A percentile compares a stretch with the other conserved stretches of the same genome.
phyloP scores from a whole-genome alignment of 2,329 filamentous ascomycete genomes.

The Ascochyta rabiei region DNA sequence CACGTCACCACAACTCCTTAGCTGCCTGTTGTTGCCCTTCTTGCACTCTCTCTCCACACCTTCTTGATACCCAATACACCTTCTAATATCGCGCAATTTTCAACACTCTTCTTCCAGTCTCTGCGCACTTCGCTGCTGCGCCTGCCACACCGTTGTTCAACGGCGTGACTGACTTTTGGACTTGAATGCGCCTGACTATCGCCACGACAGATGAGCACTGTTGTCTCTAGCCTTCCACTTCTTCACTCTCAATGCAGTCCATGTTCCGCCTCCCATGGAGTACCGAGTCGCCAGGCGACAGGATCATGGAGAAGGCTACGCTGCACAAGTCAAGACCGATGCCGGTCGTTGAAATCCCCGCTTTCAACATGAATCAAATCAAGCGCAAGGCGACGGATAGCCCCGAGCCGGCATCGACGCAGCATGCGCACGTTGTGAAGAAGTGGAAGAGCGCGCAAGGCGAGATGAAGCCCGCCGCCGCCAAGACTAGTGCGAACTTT shows the following conservation, averaged over 20 bases:
- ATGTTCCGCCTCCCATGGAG: slow-evolving; percentile 59
- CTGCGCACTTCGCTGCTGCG: slow-evolving; percentile 23
- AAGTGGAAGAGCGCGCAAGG: slow-evolving; percentile 47
- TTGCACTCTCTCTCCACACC: slow-evolving; percentile 41
- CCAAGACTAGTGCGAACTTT: slow-evolving; percentile 19
- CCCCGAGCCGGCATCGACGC: slow-evolving; percentile 46
- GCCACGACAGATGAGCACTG: slow-evolving; percentile 49
- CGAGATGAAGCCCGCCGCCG: slow-evolving; percentile 35
- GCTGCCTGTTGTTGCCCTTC: slow-evolving; percentile 41
- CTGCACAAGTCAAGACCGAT: slow-evolving; percentile 51
- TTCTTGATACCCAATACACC: slow-evolving; percentile 37
- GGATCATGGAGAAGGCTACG: slow-evolving; percentile 52
- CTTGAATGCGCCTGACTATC: slow-evolving; percentile 40
- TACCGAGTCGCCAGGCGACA: slow-evolving; percentile 50
- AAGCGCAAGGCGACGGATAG: slow-evolving; percentile 65
- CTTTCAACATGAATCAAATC: slow-evolving; percentile 54
- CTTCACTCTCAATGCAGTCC: slow-evolving; percentile 54
- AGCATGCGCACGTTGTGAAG: slow-evolving; percentile 46
- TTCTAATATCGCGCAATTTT: slow-evolving; percentile 39
- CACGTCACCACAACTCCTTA: slow-evolving; percentile 42
- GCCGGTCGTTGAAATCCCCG: slow-evolving; percentile 54
- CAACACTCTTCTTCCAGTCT: slow-evolving; percentile 18
- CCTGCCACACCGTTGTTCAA: slow-evolving; percentile 41
- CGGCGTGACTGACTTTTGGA: slow-evolving; percentile 33
- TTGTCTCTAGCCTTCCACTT: slow-evolving; percentile 44